A percentile compares a stretch with the other conserved stretches of the same genome.
phyloP scores from a whole-genome alignment of 2,329 filamentous ascomycete species.

The Epichloe sylvatica region DNA sequence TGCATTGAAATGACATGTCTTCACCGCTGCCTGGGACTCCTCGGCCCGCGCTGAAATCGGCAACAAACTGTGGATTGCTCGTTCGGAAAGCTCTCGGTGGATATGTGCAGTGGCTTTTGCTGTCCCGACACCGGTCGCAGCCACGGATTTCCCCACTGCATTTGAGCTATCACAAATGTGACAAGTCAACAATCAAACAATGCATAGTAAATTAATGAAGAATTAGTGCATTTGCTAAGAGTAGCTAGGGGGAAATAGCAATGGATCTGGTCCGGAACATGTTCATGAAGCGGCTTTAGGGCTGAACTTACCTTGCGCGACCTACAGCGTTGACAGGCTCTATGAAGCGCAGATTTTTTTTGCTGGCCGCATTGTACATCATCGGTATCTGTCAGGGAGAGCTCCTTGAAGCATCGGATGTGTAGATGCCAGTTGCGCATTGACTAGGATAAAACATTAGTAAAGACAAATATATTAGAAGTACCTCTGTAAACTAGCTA shows the following conservation, averaged over 20 bases:
- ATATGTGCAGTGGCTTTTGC: not conserved
- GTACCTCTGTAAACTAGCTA: too few species aligned
- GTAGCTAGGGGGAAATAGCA: not conserved
- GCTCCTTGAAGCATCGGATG: too few species aligned
- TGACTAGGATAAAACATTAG: too few species aligned
- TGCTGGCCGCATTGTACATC: not conserved
- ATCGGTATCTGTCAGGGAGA: too few species aligned
- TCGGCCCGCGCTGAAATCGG: not conserved
- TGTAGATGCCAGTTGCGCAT: too few species aligned
- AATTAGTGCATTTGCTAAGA: not conserved
- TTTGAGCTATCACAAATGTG: not conserved
- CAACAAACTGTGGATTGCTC: not conserved
- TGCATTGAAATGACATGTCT: not conserved
- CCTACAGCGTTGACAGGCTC: not conserved
- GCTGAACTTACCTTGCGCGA: not conserved
- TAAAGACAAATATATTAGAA: too few species aligned
- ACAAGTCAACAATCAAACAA: not conserved
- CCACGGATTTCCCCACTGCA: not conserved
- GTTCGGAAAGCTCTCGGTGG: not conserved
- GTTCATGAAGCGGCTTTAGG: not conserved
- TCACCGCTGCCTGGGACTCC: not conserved
- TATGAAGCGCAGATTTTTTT: not conserved
- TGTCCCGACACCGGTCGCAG: not conserved
- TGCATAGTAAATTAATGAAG: not conserved
- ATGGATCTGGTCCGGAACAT: not conserved